Percentiles rank a stretch among this genome's conserved stretches.
phyloP scores from a whole-genome alignment of 2,329 filamentous ascomycete genomes.

The Lecanicillium sp. region DNA sequence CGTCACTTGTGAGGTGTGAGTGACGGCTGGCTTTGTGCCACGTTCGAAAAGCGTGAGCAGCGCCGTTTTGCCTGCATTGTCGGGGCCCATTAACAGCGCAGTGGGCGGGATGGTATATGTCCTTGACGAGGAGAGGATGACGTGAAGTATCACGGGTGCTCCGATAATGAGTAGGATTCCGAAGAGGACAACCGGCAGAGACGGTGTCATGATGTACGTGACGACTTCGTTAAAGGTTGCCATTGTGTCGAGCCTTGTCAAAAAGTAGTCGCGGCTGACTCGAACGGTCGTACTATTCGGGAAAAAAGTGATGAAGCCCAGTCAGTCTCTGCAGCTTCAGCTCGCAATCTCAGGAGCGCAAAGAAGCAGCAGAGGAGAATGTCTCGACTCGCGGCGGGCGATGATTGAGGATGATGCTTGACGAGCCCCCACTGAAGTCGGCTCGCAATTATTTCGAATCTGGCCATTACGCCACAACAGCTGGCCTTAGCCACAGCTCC shows the following conservation, averaged over 20 bases:
- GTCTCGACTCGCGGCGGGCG: too few species aligned
- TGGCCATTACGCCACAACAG: too few species aligned
- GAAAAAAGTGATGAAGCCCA: too few species aligned
- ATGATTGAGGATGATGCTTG: too few species aligned
- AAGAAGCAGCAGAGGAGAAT: too few species aligned
- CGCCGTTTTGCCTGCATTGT: conserved; percentile 78
- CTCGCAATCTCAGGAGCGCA: too few species aligned
- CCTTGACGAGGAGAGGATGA: conserved; percentile 59
- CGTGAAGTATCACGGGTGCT: conserved; percentile 70
- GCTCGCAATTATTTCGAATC: too few species aligned
- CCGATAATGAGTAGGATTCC: conserved; percentile 63
- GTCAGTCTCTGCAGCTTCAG: too few species aligned
- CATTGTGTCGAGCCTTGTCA: conserved; percentile 23
- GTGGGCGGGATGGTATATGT: conserved; percentile 61
- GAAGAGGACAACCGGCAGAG: conserved; percentile 53
- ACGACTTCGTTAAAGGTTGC: conserved; percentile 30
- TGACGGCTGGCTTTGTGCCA: conserved; percentile 34
- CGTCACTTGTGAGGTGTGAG: conserved; percentile 46
- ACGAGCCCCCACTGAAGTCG: too few species aligned
- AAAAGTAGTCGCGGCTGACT: too few species aligned
- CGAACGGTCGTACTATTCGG: too few species aligned
- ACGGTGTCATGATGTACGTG: conserved; percentile 51
- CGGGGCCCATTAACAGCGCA: conserved; percentile 74
- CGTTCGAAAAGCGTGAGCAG: conserved; percentile 68
- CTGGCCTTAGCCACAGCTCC: too few species aligned